These are phyloP conservation scores for Fraxinus ornus DNA, from an alignment of 305 asterid species.

Conservation along the genomic window DNA sequence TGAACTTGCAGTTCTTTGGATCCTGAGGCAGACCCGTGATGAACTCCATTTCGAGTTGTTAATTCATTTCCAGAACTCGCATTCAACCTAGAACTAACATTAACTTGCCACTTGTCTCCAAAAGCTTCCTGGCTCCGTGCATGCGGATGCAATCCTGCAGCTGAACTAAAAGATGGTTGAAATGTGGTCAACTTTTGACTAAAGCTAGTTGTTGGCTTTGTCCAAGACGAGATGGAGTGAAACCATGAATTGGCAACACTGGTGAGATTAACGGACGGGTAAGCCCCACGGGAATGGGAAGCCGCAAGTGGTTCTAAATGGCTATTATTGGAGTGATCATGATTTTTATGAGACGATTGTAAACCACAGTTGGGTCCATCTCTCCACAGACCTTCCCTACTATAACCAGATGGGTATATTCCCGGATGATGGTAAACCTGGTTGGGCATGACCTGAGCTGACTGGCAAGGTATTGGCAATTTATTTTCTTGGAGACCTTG, in stretches of 20 bases:
- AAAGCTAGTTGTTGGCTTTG: slow-evolving; percentile 48
- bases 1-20: slow-evolving; percentile 41
- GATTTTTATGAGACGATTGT: neutral
- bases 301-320: slow-evolving; percentile 43
- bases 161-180: slow-evolving; percentile 45
- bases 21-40: slow-evolving; percentile 64
- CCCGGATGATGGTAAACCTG: slow-evolving; percentile 38
- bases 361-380: slow-evolving; percentile 32
- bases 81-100: slow-evolving; percentile 35
- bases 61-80: slow-evolving; percentile 33
- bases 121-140: slow-evolving; percentile 37
- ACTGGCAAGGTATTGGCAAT: slow-evolving; percentile 37
- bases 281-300: slow-evolving; percentile 44
- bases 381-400: slow-evolving; percentile 47
- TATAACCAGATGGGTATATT: slow-evolving; percentile 34
- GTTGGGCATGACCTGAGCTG: slow-evolving; percentile 39
- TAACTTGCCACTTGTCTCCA: slow-evolving; percentile 50
- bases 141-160: slow-evolving; percentile 37
- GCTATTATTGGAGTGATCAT: slow-evolving; percentile 30
- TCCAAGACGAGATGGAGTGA: slow-evolving; percentile 56
- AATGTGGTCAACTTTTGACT: slow-evolving; percentile 47
- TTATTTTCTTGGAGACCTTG: slow-evolving; percentile 48
- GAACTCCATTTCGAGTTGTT: slow-evolving; percentile 39
- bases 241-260: slow-evolving; percentile 46
- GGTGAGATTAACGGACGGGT: slow-evolving; percentile 41